These are phyloP conservation scores for Neopestalotiopsis sp. DNA, from an alignment of 2,329 filamentous ascomycete genomes.

Conservation along the genomic window DNA sequence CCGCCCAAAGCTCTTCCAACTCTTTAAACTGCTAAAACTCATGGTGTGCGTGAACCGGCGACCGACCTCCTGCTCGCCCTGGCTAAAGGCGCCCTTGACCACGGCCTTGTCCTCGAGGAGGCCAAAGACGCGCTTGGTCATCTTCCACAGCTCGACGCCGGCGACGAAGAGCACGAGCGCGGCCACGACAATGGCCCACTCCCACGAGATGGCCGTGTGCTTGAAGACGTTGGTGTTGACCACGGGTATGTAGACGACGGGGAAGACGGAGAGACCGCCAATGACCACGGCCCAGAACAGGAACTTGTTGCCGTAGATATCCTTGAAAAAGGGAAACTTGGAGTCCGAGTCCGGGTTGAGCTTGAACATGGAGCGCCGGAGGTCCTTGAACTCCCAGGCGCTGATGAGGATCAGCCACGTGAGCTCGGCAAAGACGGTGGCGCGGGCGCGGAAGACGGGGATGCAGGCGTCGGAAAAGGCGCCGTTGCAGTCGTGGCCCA, in stretches of 20 bases:
- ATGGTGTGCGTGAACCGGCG: constrained; percentile 53
- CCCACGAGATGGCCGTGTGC: constrained; percentile 71
- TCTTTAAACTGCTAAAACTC: constrained; percentile 57
- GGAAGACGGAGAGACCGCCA: constrained; percentile 65
- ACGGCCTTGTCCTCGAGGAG: constrained; percentile 59
- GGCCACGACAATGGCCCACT: constrained; percentile 72
- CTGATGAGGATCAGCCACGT: constrained; percentile 72
- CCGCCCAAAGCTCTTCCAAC: constrained; percentile 42
- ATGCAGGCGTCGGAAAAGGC: constrained; percentile 54
- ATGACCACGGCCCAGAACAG: constrained; percentile 68
- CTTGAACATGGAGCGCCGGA: constrained; percentile 71
- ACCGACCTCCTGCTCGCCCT: constrained; percentile 51
- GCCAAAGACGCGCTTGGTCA: constrained; percentile 62
- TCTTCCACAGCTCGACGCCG: constrained; percentile 76
- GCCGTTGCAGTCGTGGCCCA: constrained; percentile 66
- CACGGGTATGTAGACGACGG: constrained; percentile 70
- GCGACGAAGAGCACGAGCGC: constrained; percentile 68
- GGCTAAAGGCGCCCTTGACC: constrained; percentile 55
- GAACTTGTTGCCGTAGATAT: constrained; percentile 74
- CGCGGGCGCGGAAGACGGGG: constrained; percentile 68
- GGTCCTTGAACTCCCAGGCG: constrained; percentile 77
- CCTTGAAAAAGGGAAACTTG: constrained; percentile 57
- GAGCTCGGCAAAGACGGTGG: constrained; percentile 72
- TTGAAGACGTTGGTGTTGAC: constrained; percentile 73
- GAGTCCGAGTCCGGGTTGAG: constrained; percentile 63